Conservation (phyloP, 2,329 filamentous ascomycete genomes). For the Tolypocladium pustulatum region DNA sequence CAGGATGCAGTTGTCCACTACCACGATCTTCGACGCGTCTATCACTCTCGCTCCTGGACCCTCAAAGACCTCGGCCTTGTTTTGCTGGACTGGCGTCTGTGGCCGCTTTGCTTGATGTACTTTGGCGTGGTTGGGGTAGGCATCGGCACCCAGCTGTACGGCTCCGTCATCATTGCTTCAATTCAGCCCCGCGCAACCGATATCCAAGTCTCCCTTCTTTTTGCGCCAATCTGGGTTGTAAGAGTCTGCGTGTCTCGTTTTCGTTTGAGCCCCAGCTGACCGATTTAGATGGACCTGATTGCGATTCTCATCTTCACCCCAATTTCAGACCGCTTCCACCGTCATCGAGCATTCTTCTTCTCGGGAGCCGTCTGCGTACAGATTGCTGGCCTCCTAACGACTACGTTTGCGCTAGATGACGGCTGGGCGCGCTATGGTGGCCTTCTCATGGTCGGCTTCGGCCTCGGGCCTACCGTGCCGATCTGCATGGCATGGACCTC, state of each 20-base stretch:
- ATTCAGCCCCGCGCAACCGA: slow-evolving; percentile 65
- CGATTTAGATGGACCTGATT: slow-evolving; percentile 67
- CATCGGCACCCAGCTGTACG: slow-evolving; percentile 82
- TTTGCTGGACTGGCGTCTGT: slow-evolving; percentile 76
- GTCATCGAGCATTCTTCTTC: slow-evolving; percentile 71
- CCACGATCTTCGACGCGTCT: slow-evolving; percentile 69
- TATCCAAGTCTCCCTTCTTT: slow-evolving; percentile 69
- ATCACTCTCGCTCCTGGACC: slow-evolving; percentile 65
- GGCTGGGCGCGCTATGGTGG: slow-evolving; percentile 82
- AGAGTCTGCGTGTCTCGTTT: slow-evolving; percentile 20
- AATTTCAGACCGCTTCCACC: slow-evolving; percentile 78
- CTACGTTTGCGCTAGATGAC: slow-evolving; percentile 60
- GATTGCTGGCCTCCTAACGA: slow-evolving; percentile 69
- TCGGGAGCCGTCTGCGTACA: slow-evolving; percentile 65
- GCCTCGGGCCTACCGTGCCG: slow-evolving; percentile 80
- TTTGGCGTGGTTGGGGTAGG: slow-evolving; percentile 90
- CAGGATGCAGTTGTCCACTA: slow-evolving; percentile 77
- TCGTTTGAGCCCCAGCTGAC: not conserved
- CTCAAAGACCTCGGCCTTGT: slow-evolving; percentile 59
- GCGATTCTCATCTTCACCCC: slow-evolving; percentile 80
- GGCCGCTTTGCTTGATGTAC: slow-evolving; percentile 83
- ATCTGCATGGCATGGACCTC: slow-evolving; percentile 93
- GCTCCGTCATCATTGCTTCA: slow-evolving; percentile 71
- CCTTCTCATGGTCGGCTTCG: slow-evolving; percentile 82
- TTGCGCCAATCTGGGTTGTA: slow-evolving; percentile 87